Percentiles rank a stretch among this genome's conserved stretches.
These are phyloP conservation scores for Yamadazyma philogaea DNA, from an alignment of 805 yeast genomes.

Conservation along the genomic window DNA sequence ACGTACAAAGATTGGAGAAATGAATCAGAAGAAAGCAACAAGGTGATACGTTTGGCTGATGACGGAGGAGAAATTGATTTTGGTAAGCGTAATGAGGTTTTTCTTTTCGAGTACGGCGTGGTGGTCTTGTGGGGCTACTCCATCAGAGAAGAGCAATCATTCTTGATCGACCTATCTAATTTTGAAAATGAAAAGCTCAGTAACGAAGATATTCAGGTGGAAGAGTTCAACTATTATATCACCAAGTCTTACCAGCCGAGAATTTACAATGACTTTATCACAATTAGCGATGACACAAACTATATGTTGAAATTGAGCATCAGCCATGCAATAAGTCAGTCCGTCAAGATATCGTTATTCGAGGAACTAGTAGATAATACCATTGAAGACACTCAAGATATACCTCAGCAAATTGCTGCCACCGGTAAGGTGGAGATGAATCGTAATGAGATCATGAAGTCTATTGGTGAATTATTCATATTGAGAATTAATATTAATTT, in stretches of 20 bases:
- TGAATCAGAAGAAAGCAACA: slow-evolving; percentile 24
- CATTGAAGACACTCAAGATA: slow-evolving; percentile 94
- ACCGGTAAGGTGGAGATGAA: slow-evolving; percentile 95
- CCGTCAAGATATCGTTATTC: slow-evolving; percentile 90
- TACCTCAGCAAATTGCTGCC: slow-evolving; percentile 92
- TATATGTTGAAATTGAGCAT: slow-evolving; percentile 91
- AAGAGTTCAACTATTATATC: slow-evolving; percentile 92
- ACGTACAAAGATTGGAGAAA: slow-evolving; percentile 74
- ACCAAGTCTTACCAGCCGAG: slow-evolving; percentile 94
- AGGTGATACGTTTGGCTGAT: slow-evolving; percentile 71
- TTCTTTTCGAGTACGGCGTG: slow-evolving; percentile 95
- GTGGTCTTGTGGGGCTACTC: slow-evolving; percentile 95
- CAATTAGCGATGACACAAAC: slow-evolving; percentile 82
- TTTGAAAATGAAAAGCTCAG: slow-evolving; percentile 92
- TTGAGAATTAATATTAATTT: slow-evolving; percentile 76
- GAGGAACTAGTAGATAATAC: slow-evolving; percentile 96
- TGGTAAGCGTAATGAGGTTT: slow-evolving; percentile 76
- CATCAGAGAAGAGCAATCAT: slow-evolving; percentile 75
- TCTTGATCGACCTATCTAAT: slow-evolving; percentile 78
- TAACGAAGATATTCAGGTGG: slow-evolving; percentile 87
- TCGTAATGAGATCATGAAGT: slow-evolving; percentile 92
- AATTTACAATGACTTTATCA: slow-evolving; percentile 91
- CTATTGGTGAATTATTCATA: slow-evolving; percentile 93
- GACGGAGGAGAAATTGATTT: slow-evolving; percentile 95
- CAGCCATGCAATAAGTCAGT: slow-evolving; percentile 94